Evolutionary conservation across 352 stramenopile genomes (phyloP).

Genomic region (Phytopythium ostracodes): DNA sequence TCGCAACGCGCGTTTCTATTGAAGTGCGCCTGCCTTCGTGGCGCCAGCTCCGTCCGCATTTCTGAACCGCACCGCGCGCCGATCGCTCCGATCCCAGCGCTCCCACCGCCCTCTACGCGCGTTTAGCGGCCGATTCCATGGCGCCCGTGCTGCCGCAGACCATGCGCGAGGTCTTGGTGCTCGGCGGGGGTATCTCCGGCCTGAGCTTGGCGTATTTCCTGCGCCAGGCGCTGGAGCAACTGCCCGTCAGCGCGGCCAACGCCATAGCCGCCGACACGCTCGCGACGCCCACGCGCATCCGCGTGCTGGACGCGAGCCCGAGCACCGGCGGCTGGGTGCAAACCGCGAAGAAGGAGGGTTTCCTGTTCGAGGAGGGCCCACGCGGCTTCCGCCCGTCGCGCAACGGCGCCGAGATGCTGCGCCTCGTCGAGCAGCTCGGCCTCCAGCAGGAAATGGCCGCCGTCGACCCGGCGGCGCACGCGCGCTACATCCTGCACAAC

Average conservation of each 20-base stretch:
- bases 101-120: background rate
- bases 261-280: background rate
- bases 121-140: background rate
- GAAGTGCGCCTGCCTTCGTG: background rate
- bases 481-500: constrained; percentile 74
- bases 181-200: constrained; percentile 79
- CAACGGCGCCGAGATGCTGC: constrained; percentile 83
- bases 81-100: background rate
- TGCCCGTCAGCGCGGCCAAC: background rate
- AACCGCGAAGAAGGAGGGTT: constrained; percentile 48
- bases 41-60: background rate
- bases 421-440: constrained; percentile 72
- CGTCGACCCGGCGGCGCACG: constrained; percentile 51
- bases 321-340: constrained; percentile 65
- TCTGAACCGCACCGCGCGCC: constrained; percentile 1
- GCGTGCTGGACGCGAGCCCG: constrained; percentile 60
- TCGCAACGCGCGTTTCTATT: constrained; percentile 2
- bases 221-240: constrained; percentile 38
- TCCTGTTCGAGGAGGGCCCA: constrained; percentile 83
- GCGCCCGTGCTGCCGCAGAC: constrained; percentile 2
- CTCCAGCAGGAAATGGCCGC: constrained; percentile 63
- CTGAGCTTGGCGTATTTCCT: constrained; percentile 77
- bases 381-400: constrained; percentile 80
- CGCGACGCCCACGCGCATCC: constrained; percentile 39
- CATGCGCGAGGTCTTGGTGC: constrained; percentile 63